Base-by-base conservation (phyloP, 108 stramenopile species). In the Stephanodiscus triporus region DNA sequence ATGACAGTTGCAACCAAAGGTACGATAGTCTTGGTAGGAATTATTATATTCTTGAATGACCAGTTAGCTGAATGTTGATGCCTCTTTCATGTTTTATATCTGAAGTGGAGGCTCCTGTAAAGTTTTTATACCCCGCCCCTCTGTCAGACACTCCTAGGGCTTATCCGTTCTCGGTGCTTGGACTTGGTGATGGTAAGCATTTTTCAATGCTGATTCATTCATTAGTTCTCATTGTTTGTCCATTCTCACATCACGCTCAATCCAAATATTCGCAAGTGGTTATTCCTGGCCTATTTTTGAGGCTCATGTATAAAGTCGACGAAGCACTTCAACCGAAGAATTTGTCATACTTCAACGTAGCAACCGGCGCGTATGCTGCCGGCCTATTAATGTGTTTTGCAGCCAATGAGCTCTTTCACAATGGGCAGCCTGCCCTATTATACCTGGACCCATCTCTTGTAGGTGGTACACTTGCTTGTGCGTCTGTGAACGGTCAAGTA, bases 141-240 rank as follows among this genome's bases (percentile, higher is more conserved):
- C 50, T 78, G 5, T 81, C 83, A 23, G 81, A 81, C 17, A 11
- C 32, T 11, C 78, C 66, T 19, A 48, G 36, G 30, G 17, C 47
- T 29, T 86, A 86, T 55, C 85, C 85, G 19, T 86, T 86, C 37
- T 82, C 83, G n/a, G 83, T 86, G 11, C 82, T 86, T 6, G 86
- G 86, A 6, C 81, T 86, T 9, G 86, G 86, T 0, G 86, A 86
- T 68, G 65, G 65, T 66, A 50, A 66, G 65, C 24, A 13, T 17
- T 27, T 66, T 23, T 30, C 23, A 54, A 6, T 54, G 53, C 26
- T 22, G 53, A 54, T 54, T 54, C 26, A 54, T 22, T 9, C 13
- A 16, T 2, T 27, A 26, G 22, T 24, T 55, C 23, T 19, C 54
- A 23, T 23, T 23, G 3, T 57, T 57, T 37, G 6, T 17, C n/a